Percentiles rank a stretch among this genome's conserved stretches.
Evolutionary conservation across 495 filamentous ascomycete species (phyloP).

Genomic region (Aspergillus nanangensis): DNA sequence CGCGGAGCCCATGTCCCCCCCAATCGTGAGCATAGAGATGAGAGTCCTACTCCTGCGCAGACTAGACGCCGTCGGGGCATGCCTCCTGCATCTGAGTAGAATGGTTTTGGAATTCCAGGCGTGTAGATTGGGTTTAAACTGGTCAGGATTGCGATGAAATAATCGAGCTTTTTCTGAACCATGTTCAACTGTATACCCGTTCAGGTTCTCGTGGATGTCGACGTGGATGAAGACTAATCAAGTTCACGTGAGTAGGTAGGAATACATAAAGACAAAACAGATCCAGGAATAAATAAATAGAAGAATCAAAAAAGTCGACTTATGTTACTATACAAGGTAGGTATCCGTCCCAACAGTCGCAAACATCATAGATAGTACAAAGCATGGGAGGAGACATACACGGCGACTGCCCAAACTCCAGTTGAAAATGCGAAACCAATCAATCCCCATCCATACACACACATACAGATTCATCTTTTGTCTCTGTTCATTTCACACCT

Average conservation of each 20-base stretch:
- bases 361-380: slow-evolving; percentile 22
- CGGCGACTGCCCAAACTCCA: slow-evolving; percentile 43
- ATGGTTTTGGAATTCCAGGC: too few relatives aligned
- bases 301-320: not conserved
- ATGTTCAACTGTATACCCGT: too few relatives aligned
- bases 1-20: too few relatives aligned
- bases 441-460: too few relatives aligned
- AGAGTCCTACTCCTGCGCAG: too few relatives aligned
- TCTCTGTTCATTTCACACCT: slow-evolving; percentile 10
- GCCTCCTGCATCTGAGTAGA: too few relatives aligned
- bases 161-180: too few relatives aligned
- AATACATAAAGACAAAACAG: slow-evolving; percentile 17
- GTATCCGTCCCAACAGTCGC: slow-evolving; percentile 32
- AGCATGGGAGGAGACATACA: slow-evolving; percentile 26
- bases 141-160: too few relatives aligned
- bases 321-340: slow-evolving; percentile 39
- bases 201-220: not conserved
- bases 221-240: not conserved
- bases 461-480: slow-evolving; percentile 14
- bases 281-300: too few relatives aligned
- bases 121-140: too few relatives aligned
- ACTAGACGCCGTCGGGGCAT: too few relatives aligned
- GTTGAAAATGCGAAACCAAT: slow-evolving; percentile 35
- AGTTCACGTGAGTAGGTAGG: slow-evolving; percentile 1
- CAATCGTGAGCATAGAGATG: too few relatives aligned